Base-by-base conservation (phyloP, 345 rosid species). In the Sisymbrium irio region DNA sequence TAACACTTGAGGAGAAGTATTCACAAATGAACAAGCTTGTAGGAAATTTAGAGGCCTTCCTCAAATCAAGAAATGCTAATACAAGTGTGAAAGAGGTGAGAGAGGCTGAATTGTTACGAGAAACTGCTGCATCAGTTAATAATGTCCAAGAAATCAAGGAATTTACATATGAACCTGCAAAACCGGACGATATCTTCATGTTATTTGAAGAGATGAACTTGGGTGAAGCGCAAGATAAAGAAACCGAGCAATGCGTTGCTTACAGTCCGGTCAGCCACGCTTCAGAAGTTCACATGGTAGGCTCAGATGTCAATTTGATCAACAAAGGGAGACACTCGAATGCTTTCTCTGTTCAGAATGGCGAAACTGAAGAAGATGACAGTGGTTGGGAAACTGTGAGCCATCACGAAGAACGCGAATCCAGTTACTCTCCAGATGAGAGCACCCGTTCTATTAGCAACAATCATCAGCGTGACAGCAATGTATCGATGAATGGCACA, bases 311-410 rank as follows among this genome's bases (percentile, higher is more conserved):
- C 62, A 79, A 82, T 69, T 47, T 27, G 39, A 37, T 59, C 49
- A 69, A 65, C 40, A 75, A 74, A 54, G 83, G 80, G 49, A 79
- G 79, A 77, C 83, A 81, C 32, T 69, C 80, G 0, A 61, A 74
- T 55, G 78, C 72, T 5, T 80, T 14, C 47, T 33, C 47, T 30
- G 82, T 77, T 54, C 86, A 80, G 57, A 77, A 80, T 74, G 86
- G 77, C 51, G 91, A 84, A 14, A 60, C 81, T 4, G 97, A 92
- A 59, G 97, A 92, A 66, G 99, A 92, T 40, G 76, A 71, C 56
- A 77, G 99, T 54, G 97, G 88, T 33, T 95, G 99, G 99, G 99
- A 95, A 84, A 90, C 99, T 9, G 96, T 85, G 77, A 95, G 96
- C 81, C 89, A 87, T 78, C 81, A 80, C 4, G 97, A 90, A 66